Percentiles rank a stretch among this genome's conserved stretches.
Conservation (phyloP, 768 basidiomycete genomes). For the Xerocomellus dryophilus region DNA sequence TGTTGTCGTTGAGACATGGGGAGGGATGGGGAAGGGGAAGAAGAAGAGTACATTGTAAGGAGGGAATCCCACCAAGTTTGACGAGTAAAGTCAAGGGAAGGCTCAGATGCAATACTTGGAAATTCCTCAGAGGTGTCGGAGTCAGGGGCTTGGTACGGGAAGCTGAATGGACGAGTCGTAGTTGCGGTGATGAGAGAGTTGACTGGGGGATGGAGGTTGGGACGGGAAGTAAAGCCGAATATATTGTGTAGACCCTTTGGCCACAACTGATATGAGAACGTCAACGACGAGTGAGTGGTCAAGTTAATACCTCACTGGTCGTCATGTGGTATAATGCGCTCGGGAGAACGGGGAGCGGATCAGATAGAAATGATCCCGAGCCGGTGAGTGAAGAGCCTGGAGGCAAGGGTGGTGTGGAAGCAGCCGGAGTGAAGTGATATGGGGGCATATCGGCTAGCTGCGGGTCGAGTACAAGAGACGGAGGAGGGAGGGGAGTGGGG, state of each 20-base stretch:
- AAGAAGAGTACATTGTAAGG: conserved; percentile 47
- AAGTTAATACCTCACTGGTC: conserved; percentile 32
- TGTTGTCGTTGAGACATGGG: conserved; percentile 46
- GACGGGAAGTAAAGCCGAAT: conserved; percentile 2
- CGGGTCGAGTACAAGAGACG: conserved; percentile 24
- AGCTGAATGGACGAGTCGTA: conserved; percentile 2
- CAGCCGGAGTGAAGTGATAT: conserved; percentile 10
- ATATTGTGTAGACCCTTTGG: conserved; percentile 20
- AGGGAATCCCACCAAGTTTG: conserved; percentile 81
- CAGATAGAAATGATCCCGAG: conserved; percentile 9
- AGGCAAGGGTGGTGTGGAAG: neutral
- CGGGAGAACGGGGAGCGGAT: conserved; percentile 7
- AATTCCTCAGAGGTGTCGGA: conserved; percentile 14
- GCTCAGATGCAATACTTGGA: conserved; percentile 44
- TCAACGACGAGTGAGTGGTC: conserved; percentile 19
- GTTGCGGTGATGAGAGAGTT: neutral
- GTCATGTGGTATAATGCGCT: conserved; percentile 15
- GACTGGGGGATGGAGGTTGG: conserved; percentile 1
- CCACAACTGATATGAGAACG: conserved; percentile 23
- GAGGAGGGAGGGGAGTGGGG: neutral
- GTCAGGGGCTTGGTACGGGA: conserved; percentile 12
- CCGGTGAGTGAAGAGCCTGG: conserved; percentile 1
- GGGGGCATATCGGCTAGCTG: conserved; percentile 20
- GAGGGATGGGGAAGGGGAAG: conserved; percentile 32
- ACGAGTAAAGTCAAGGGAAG: conserved; percentile 63